Evolutionary conservation across 805 yeast species (phyloP).

Genomic region (Metschnikowia lochheadii): DNA sequence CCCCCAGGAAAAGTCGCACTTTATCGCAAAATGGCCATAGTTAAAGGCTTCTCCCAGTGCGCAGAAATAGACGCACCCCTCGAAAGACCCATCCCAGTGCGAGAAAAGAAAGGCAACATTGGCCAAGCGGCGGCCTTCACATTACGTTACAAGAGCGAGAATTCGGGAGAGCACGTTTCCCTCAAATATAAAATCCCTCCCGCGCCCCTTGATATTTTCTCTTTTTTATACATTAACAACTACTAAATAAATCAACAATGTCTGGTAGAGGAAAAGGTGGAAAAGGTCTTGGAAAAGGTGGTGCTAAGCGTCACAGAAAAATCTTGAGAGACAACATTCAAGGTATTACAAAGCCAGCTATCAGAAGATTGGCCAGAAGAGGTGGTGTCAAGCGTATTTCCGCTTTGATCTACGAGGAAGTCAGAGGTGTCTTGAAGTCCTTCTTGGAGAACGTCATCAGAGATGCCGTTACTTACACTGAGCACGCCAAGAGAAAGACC

Average conservation of each 20-base stretch:
- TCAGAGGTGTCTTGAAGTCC: conserved; percentile 92
- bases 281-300: conserved; percentile 99
- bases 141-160: neutral
- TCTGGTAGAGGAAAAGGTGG: conserved; percentile 99
- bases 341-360: conserved; percentile 99
- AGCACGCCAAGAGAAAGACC: conserved; percentile 99
- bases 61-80: conserved; percentile 8
- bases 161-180: neutral
- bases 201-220: conserved; percentile 9
- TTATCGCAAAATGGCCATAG: conserved; percentile 12
- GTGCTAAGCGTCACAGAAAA: conserved; percentile 99
- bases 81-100: conserved; percentile 1
- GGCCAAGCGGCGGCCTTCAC: conserved; percentile 4
- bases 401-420: conserved; percentile 97
- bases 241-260: conserved; percentile 46
- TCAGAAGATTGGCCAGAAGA: conserved; percentile 99
- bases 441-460: conserved; percentile 96
- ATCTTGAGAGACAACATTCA: conserved; percentile 98
- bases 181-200: conserved; percentile 14
- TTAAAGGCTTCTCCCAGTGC: conserved; percentile 13
- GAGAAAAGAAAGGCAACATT: conserved; percentile 10
- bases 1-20: conserved; percentile 3
- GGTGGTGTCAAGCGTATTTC: conserved; percentile 99
- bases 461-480: conserved; percentile 99
- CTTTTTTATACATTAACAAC: conserved; percentile 8